Conservation (phyloP, 2,329 filamentous ascomycete genomes). For the Cladosporium sp. region DNA sequence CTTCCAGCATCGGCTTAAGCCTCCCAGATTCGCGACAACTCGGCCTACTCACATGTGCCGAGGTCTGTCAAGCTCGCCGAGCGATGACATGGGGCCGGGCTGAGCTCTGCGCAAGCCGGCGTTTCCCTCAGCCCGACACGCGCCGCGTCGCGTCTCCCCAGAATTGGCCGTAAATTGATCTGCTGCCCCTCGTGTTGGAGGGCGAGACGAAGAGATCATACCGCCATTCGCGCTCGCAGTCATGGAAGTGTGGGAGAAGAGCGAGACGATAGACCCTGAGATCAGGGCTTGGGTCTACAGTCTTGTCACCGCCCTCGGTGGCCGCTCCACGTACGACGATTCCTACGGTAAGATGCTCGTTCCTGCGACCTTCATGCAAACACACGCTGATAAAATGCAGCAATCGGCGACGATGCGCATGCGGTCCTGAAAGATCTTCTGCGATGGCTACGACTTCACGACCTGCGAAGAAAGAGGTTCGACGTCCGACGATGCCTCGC, state of each 20-base stretch:
- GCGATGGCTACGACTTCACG: constrained; percentile 77
- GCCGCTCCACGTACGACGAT: constrained; percentile 27
- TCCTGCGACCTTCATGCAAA: neutral
- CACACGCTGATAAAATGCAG: neutral
- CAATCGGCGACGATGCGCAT: constrained; percentile 86
- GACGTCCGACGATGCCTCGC: constrained; percentile 90
- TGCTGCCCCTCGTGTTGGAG: neutral
- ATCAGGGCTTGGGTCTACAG: constrained; percentile 90
- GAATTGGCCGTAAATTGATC: neutral
- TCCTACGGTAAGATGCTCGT: constrained; percentile 48
- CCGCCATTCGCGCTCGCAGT: neutral
- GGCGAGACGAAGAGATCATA: neutral
- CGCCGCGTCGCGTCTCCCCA: constrained; percentile 1
- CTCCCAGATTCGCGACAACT: too few relatives aligned
- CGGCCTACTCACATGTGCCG: neutral
- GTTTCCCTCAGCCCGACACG: constrained; percentile 1
- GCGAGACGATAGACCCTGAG: constrained; percentile 67
- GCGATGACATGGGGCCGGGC: neutral
- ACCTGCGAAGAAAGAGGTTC: constrained; percentile 81
- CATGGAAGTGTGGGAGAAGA: constrained; percentile 28
- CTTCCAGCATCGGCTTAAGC: too few relatives aligned
- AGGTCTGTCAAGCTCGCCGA: neutral
- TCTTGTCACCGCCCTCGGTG: constrained; percentile 74
- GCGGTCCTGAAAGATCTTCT: constrained; percentile 89
- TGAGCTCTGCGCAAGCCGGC: neutral